Evolutionary conservation across 2,329 filamentous ascomycete genomes (phyloP).

Genomic region (Penicillium sp.): DNA sequence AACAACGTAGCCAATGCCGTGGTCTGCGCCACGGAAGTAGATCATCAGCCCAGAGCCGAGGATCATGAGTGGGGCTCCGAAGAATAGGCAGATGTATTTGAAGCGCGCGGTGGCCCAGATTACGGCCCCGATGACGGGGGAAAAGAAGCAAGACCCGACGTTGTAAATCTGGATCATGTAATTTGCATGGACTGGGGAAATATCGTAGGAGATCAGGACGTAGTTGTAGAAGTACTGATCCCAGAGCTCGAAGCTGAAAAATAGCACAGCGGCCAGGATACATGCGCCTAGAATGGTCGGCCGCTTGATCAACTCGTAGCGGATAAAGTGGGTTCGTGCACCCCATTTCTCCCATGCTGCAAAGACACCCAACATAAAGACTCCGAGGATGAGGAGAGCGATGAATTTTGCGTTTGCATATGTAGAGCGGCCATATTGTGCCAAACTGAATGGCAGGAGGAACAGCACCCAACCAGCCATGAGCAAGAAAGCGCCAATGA

Average conservation of each 20-base stretch:
- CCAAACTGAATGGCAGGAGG: slow-evolving; percentile 65
- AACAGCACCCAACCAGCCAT: slow-evolving; percentile 62
- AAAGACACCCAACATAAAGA: slow-evolving; percentile 55
- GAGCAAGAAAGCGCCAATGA: slow-evolving; percentile 46
- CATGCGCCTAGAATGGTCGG: slow-evolving; percentile 55
- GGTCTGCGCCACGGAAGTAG: slow-evolving; percentile 53
- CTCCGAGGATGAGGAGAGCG: slow-evolving; percentile 55
- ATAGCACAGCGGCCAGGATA: slow-evolving; percentile 49
- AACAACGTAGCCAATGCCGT: slow-evolving; percentile 52
- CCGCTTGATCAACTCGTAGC: slow-evolving; percentile 52
- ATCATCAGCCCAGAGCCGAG: slow-evolving; percentile 58
- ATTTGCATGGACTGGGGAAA: slow-evolving; percentile 44
- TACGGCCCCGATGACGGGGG: slow-evolving; percentile 49
- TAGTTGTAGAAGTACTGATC: slow-evolving; percentile 56
- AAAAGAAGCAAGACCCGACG: slow-evolving; percentile 55
- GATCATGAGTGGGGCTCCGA: slow-evolving; percentile 53
- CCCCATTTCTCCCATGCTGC: slow-evolving; percentile 56
- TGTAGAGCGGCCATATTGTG: slow-evolving; percentile 38
- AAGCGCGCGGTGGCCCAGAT: slow-evolving; percentile 54
- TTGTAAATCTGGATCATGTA: slow-evolving; percentile 55
- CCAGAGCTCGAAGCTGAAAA: slow-evolving; percentile 56
- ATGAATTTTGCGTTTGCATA: slow-evolving; percentile 53
- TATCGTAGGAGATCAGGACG: slow-evolving; percentile 54
- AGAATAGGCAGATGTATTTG: slow-evolving; percentile 54
- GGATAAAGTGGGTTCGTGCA: slow-evolving; percentile 55